phyloP scores from a whole-genome alignment of 2,329 filamentous ascomycete genomes.

The Aspergillus tubingensis region DNA sequence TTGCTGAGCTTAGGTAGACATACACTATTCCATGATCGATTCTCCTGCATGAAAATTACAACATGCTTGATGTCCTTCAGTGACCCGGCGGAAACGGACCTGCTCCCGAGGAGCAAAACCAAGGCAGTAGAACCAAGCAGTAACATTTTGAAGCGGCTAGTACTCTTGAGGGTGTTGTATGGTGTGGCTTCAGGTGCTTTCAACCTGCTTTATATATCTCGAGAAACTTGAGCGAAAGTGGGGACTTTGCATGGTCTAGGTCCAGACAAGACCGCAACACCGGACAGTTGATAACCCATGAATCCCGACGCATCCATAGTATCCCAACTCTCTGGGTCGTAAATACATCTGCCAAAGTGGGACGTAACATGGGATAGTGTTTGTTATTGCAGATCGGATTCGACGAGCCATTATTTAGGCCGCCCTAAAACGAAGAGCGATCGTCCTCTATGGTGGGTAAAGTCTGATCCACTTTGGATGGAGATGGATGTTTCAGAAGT shows the following conservation, averaged over 20 bases:
- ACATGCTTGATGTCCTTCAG: conserved; percentile 59
- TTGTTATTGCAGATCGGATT: conserved; percentile 6
- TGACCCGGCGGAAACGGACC: conserved; percentile 38
- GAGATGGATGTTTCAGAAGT: neutral
- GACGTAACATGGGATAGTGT: neutral
- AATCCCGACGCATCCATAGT: neutral
- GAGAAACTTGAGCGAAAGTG: neutral
- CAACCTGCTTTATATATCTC: neutral
- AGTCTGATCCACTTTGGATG: neutral
- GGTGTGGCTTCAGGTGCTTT: no score
- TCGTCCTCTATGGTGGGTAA: neutral
- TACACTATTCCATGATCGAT: conserved; percentile 45
- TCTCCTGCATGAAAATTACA: conserved; percentile 60
- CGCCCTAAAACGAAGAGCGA: neutral
- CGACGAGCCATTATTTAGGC: conserved; percentile 7
- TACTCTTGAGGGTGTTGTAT: neutral
- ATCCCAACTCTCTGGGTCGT: neutral
- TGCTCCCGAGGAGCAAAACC: conserved; percentile 20
- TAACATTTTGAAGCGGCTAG: neutral
- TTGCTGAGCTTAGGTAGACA: neutral
- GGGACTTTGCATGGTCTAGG: neutral
- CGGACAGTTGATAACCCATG: neutral
- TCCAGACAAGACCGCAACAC: neutral
- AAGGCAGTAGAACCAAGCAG: conserved; percentile 15
- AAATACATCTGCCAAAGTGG: neutral